phyloP scores from a whole-genome alignment of 2,329 filamentous ascomycete species.

The Colletotrichum sp. region DNA sequence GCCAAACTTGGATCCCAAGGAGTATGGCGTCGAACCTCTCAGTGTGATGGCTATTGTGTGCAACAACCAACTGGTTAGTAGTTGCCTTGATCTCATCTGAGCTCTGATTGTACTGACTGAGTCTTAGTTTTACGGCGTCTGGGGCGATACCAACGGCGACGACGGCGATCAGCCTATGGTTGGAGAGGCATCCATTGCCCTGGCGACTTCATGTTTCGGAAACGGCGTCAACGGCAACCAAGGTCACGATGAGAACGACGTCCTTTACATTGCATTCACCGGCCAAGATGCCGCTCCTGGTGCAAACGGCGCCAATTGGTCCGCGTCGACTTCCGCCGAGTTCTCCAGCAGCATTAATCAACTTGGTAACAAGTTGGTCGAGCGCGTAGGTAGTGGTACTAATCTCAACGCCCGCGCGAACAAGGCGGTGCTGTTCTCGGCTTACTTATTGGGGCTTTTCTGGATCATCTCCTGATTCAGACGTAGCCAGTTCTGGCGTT shows the following conservation, averaged over 20 bases:
- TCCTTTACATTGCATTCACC: constrained; percentile 66
- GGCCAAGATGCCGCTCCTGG: constrained; percentile 63
- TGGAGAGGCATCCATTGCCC: constrained; percentile 62
- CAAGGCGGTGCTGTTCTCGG: not conserved
- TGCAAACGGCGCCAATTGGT: constrained; percentile 57
- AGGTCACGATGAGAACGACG: constrained; percentile 62
- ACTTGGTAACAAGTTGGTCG: constrained; percentile 58
- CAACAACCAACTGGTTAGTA: constrained; percentile 41
- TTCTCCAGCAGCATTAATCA: constrained; percentile 59
- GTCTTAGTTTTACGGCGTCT: constrained; percentile 59
- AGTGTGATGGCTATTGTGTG: constrained; percentile 57
- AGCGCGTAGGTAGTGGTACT: constrained; percentile 30
- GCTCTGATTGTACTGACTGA: not conserved
- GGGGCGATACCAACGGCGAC: constrained; percentile 66
- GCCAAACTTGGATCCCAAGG: constrained; percentile 38
- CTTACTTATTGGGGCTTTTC: not conserved
- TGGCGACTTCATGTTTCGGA: constrained; percentile 64
- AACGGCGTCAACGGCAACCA: constrained; percentile 55
- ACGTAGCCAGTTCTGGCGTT: no score
- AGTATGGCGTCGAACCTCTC: constrained; percentile 46
- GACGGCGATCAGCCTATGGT: constrained; percentile 50
- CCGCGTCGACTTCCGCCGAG: constrained; percentile 47
- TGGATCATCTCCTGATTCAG: not conserved
- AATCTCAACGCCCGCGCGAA: not conserved
- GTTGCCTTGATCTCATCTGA: not conserved